phyloP scores from a whole-genome alignment of 2,329 filamentous ascomycete species.

The Emergomyces orientalis region DNA sequence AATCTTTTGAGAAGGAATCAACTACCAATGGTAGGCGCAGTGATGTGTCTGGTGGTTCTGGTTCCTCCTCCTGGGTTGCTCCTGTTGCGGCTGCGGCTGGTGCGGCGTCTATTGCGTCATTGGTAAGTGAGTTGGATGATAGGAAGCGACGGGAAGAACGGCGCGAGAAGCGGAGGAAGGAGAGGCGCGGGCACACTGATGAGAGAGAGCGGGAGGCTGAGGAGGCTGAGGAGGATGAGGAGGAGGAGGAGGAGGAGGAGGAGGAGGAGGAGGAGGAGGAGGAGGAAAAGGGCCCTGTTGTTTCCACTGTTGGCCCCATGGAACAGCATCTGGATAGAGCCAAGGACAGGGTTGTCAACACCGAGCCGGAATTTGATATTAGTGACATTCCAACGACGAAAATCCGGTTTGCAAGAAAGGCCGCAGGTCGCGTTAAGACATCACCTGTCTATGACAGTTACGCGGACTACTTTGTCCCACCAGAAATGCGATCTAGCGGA shows the following conservation, averaged over 20 bases:
- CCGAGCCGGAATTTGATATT: not conserved
- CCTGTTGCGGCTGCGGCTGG: constrained; percentile 44
- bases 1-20: constrained; percentile 18
- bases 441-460: constrained; percentile 36
- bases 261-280: constrained; percentile 12
- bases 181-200: constrained; percentile 24
- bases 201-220: constrained; percentile 11
- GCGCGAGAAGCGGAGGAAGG: constrained; percentile 32
- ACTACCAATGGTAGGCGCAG: constrained; percentile 10
- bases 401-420: constrained; percentile 22
- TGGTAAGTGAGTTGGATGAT: constrained; percentile 28
- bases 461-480: constrained; percentile 34
- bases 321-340: not conserved
- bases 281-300: constrained; percentile 8
- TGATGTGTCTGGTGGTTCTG: constrained; percentile 18
- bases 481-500: constrained; percentile 31
- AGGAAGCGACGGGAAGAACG: constrained; percentile 29
- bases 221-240: constrained; percentile 7
- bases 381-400: not conserved
- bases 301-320: not conserved
- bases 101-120: constrained; percentile 38
- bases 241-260: constrained; percentile 8
- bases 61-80: constrained; percentile 25
- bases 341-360: constrained; percentile 11
- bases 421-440: constrained; percentile 23